Percentiles rank a stretch among this genome's conserved stretches.
These are phyloP conservation scores for Kockovaella imperatae DNA, from an alignment of 768 basidiomycete species.

Conservation along the genomic window DNA sequence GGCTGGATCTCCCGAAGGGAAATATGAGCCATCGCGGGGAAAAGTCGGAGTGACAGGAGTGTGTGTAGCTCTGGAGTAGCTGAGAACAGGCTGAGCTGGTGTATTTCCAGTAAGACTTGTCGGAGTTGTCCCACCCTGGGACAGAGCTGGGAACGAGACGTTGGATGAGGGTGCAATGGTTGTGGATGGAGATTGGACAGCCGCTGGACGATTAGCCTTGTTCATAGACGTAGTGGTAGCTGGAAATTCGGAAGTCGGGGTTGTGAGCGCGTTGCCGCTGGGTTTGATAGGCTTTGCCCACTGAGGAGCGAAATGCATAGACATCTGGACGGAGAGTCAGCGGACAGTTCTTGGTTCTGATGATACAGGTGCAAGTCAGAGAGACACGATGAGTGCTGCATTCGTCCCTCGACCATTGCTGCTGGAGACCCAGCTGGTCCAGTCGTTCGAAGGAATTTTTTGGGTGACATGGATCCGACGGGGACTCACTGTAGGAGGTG, in stretches of 20 bases:
- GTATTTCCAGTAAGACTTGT: constrained; percentile 1
- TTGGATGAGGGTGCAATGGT: constrained; percentile 1
- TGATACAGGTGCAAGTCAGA: too few species aligned
- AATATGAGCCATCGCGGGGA: constrained; percentile 25
- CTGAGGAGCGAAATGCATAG: constrained; percentile 45
- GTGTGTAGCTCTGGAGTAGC: constrained; percentile 34
- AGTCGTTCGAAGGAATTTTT: too few species aligned
- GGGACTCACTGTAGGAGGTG: too few species aligned
- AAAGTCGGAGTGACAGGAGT: constrained; percentile 29
- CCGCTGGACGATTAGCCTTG: too few species aligned
- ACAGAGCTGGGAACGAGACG: constrained; percentile 26
- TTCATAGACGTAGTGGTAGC: constrained; percentile 1
- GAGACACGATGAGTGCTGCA: too few species aligned
- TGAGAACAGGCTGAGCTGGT: constrained; percentile 15
- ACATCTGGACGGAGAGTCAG: constrained; percentile 25
- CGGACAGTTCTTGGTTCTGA: neutral
- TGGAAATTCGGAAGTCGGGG: constrained; percentile 20
- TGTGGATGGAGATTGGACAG: neutral
- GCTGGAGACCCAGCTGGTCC: too few species aligned
- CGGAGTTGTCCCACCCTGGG: constrained; percentile 6
- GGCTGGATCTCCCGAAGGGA: constrained; percentile 21
- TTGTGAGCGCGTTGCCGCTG: constrained; percentile 21
- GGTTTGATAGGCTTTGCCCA: constrained; percentile 44
- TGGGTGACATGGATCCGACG: too few species aligned
- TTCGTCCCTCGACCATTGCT: too few species aligned